phyloP scores from a whole-genome alignment of 208 protist species.

The Perkinsela sp. region DNA sequence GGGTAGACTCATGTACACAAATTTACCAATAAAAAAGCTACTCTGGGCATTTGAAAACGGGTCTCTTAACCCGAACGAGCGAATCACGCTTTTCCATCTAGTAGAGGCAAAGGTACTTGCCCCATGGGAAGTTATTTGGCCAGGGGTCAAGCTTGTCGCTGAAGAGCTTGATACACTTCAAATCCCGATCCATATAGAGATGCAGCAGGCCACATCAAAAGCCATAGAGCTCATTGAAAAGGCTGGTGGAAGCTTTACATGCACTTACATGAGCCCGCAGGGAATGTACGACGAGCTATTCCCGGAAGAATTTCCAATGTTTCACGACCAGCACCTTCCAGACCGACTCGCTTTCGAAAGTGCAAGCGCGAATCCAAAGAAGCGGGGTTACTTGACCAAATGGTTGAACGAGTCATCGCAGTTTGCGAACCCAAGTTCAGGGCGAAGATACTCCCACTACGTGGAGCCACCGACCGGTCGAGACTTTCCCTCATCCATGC shows the following conservation, averaged over 20 bases:
- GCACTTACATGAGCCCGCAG: constrained; percentile 59
- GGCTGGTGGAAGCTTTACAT: constrained; percentile 46
- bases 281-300: constrained; percentile 54
- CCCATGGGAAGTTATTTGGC: constrained; percentile 41
- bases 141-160: constrained; percentile 38
- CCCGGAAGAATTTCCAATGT: constrained; percentile 46
- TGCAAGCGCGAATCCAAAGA: constrained; percentile 24
- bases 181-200: constrained; percentile 50
- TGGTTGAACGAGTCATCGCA: constrained; percentile 61
- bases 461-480: constrained; percentile 26
- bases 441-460: constrained; percentile 40
- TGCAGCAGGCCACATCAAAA: constrained; percentile 45
- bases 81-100: constrained; percentile 51
- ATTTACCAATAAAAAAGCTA: constrained; percentile 24
- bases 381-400: constrained; percentile 42
- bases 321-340: constrained; percentile 40
- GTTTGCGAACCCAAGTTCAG: constrained; percentile 44
- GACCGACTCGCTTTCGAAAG: constrained; percentile 37
- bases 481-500: constrained; percentile 47
- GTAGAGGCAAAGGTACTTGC: constrained; percentile 27
- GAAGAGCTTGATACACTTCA: constrained; percentile 24
- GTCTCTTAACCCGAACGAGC: constrained; percentile 51
- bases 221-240: constrained; percentile 50
- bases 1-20: constrained; percentile 38
- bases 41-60: constrained; percentile 56